Evolutionary conservation across 352 stramenopile genomes (phyloP), one percentile per base, ranked within the genome.

Genomic region (Phytophthora hibernalis): DNA sequence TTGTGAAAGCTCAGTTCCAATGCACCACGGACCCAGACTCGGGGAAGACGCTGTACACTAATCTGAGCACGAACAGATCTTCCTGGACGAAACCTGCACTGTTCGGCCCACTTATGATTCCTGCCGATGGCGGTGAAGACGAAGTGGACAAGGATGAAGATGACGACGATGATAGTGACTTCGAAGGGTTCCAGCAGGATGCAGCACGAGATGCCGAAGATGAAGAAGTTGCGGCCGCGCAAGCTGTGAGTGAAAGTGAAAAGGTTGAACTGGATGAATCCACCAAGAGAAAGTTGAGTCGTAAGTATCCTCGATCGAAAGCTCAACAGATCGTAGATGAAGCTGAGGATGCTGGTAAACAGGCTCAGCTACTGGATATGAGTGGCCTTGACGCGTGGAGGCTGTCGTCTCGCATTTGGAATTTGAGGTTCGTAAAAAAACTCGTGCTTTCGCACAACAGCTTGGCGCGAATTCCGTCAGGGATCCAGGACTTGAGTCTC

Each of bases 331-430:
- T 81, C 8, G 79, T 92, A 12, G 83, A 91, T 38, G 68, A 48
- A 1, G 82, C 72, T 5, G 82, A 90, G 26, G 80, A 91, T 48
- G 49, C 45, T 2, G 66, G 18, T 0, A 61, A 71, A 16, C 26
- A 71, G 12, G 60, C 51, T 8, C 54, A 58, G 8, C 10, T 52
- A 20, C 68, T 93, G 11, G 72, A 92, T 42, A 30, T 93, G 58
- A 87, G 80, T n/a, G 59, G 61, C 0, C 51, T 93, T 0, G 56
- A 83, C n/a, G 78, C 72, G 5, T 80, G 74, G 67, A 79, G 75
- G 24, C 31, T 93, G 18, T 89, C 85, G 42, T 81, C 77, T 42
- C 83, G 83, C 1, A 82, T 93, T 26, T 93, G 85, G 85, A 91
- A 90, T 50, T 54, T 93, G n/a, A 61, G 74, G 52, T 58, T 65